Base-by-base conservation (phyloP, 2,329 filamentous ascomycete genomes). In the Colletotrichum abscissum region DNA sequence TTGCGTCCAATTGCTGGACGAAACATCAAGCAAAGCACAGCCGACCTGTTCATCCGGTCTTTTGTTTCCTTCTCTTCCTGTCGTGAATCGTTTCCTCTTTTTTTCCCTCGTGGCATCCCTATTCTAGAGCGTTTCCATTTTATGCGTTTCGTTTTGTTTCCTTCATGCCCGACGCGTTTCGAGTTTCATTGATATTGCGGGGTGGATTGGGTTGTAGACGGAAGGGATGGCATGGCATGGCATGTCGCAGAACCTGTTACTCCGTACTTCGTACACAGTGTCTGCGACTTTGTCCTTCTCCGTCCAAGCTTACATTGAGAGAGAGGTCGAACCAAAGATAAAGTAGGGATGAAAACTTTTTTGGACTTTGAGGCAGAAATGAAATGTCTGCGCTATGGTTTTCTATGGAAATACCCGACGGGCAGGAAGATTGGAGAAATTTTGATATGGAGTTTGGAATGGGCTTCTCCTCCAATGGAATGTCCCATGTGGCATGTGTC, bases 171-270 rank as follows among this genome's bases (percentile, higher is more conserved):
- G 46, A 63, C 62, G 12, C 14, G 63, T 42, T 65, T 56, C 63
- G 63, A 56, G 63, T 65, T 65, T 65, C 52, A 65, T 24, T 46
- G 33, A 56, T 19, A 65, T 28, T 46, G 63, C 33, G 33, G 52
- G 46, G 30, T 30, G 28, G 22, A 9, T 26, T 5, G 28, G 12
- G 22, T 5, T 6, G 19, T 12, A 30, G 14, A 46, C 24, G 14
- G 26, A 24, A 14, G 19, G 28, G 28, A 54, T 19, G 60, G 11
- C 5, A 24, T 52, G 35, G 8, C 38, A 28, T 62, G 16, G 16
- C 19, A 8, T 49, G 16, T 42, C 14, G 9, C 38, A 42, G 30
- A 33, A 46, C 5, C 16, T 46, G 42, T n/a, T 9, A 42, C 14
- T 46, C 42, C n/a, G 42, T 9, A 42, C 14, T n/a, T 19, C n/a